Conservation (phyloP, 306 rosid genomes). For the Vigna unguiculata region DNA sequence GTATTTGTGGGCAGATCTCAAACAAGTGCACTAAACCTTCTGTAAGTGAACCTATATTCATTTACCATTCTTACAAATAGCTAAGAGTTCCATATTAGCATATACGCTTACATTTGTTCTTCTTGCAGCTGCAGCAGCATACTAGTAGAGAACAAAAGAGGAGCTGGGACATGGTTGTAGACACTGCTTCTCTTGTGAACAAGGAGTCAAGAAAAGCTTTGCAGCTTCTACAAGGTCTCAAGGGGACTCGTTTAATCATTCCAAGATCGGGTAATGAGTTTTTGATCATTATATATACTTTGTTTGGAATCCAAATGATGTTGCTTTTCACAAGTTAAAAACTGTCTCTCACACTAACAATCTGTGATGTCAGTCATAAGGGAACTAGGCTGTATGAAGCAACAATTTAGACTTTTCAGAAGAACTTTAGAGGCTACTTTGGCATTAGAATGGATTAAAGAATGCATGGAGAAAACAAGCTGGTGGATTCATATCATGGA, state of each 20-base stretch:
- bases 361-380: slow-evolving; percentile 58
- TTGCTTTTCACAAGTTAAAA: slow-evolving; percentile 13
- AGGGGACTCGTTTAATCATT: slow-evolving; percentile 72
- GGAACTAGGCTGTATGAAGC: slow-evolving; percentile 71
- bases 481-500: slow-evolving; percentile 86
- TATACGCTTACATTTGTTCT: slow-evolving; percentile 32
- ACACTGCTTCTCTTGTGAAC: slow-evolving; percentile 73
- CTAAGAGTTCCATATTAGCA: slow-evolving; percentile 32
- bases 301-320: not conserved
- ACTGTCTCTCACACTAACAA: slow-evolving; percentile 30
- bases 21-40: slow-evolving; percentile 41
- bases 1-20: slow-evolving; percentile 41
- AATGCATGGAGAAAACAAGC: slow-evolving; percentile 61
- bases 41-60: slow-evolving; percentile 43
- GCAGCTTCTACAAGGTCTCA: slow-evolving; percentile 84
- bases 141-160: slow-evolving; percentile 48
- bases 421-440: slow-evolving; percentile 66
- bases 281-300: not conserved
- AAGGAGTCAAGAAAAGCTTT: slow-evolving; percentile 83
- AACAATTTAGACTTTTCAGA: slow-evolving; percentile 55
- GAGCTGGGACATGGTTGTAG: slow-evolving; percentile 81
- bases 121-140: slow-evolving; percentile 70
- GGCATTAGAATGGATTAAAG: slow-evolving; percentile 77
- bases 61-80: slow-evolving; percentile 28
- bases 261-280: slow-evolving; percentile 75